These are phyloP conservation scores for Claviceps sp. DNA, from an alignment of 2,329 filamentous ascomycete species.

Conservation along the genomic window DNA sequence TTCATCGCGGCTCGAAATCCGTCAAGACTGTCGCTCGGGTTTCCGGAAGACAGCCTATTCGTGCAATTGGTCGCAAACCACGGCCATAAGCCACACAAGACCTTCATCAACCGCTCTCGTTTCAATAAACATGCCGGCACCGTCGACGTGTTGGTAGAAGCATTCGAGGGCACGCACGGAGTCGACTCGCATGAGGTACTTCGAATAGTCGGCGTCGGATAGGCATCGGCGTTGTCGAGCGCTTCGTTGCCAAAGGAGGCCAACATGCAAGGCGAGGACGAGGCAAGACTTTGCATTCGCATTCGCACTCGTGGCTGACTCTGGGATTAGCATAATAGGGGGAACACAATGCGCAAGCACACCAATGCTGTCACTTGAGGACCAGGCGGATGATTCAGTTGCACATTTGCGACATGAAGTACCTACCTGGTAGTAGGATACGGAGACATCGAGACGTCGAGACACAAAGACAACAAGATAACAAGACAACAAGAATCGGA, in stretches of 20 bases:
- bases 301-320: background rate
- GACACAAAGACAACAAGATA: too few relatives aligned
- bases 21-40: background rate
- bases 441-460: too few relatives aligned
- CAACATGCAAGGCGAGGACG: background rate
- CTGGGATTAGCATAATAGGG: background rate
- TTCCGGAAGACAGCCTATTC: conserved; percentile 1
- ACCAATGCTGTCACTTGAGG: background rate
- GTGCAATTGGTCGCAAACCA: background rate
- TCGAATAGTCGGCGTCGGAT: background rate
- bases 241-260: background rate
- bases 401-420: background rate
- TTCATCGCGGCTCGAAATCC: background rate
- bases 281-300: background rate
- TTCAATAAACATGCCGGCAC: too few relatives aligned
- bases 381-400: background rate
- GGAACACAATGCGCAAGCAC: background rate
- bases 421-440: too few relatives aligned
- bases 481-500: too few relatives aligned
- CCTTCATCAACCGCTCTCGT: too few relatives aligned
- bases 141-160: too few relatives aligned
- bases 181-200: background rate
- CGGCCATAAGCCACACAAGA: background rate
- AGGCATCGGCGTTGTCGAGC: background rate
- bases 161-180: too few relatives aligned